These are phyloP conservation scores for Saprolegnia diclina DNA, from an alignment of 352 stramenopile species.

Conservation along the genomic window DNA sequence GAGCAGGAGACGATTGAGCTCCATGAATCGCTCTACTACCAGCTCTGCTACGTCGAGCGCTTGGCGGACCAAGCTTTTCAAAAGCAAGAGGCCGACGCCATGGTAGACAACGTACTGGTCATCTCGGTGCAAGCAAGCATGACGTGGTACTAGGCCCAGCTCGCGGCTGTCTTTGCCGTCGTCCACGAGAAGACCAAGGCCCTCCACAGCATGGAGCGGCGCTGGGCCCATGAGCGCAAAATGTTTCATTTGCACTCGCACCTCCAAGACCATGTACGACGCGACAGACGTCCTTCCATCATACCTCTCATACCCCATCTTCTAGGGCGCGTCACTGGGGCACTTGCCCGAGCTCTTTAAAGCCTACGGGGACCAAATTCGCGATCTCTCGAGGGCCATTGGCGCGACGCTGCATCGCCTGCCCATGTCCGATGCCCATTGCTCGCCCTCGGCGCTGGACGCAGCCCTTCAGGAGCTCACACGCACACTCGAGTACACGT, in stretches of 20 bases:
- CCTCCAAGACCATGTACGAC: neutral
- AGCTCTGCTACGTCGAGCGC: constrained; percentile 6
- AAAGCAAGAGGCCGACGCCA: constrained; percentile 11
- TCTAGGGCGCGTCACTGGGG: neutral
- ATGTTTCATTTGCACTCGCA: neutral
- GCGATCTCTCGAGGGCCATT: neutral
- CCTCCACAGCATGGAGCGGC: neutral
- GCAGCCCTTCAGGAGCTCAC: constrained; percentile 1
- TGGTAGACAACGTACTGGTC: neutral
- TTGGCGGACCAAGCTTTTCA: neutral
- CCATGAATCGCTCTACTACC: constrained; percentile 3
- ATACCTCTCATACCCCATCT: neutral
- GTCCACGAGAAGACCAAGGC: neutral
- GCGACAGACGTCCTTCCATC: no score
- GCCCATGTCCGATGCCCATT: neutral
- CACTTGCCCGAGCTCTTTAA: neutral
- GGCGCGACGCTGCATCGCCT: neutral
- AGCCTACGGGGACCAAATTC: neutral
- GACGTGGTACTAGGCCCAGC: constrained; percentile 9
- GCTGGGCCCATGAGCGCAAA: neutral
- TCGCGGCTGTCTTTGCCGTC: neutral
- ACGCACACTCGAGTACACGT: constrained; percentile 1
- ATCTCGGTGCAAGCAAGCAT: no score
- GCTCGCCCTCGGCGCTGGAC: neutral
- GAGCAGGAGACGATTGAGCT: neutral